phyloP scores from a whole-genome alignment of 495 filamentous ascomycete species.

The Podospora conica region DNA sequence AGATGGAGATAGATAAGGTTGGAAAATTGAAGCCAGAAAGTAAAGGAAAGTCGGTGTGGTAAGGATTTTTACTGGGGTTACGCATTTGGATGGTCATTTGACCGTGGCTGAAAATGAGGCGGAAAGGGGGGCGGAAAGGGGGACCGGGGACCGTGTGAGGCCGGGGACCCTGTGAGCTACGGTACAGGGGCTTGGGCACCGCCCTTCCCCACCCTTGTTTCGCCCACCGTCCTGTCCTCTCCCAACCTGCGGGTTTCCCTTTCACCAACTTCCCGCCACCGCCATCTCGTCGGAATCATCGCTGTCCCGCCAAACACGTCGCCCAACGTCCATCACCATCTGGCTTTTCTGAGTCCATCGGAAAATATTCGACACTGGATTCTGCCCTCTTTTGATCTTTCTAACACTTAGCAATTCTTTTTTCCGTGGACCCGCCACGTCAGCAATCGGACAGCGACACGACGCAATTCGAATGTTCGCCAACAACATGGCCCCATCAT shows the following conservation, averaged over 20 bases:
- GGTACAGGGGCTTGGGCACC: background rate
- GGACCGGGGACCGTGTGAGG: no score
- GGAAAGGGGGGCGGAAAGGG: no score
- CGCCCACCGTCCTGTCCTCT: no score
- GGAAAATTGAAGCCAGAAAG: no score
- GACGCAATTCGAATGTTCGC: conserved; percentile 6
- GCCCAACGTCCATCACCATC: background rate
- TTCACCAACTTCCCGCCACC: background rate
- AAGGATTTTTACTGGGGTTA: no score
- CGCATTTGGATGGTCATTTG: no score
- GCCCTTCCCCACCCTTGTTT: background rate
- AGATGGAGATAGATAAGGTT: no score
- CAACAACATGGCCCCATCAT: conserved; percentile 28
- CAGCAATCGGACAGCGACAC: background rate
- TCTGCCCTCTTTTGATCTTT: background rate
- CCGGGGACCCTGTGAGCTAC: no score
- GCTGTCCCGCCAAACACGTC: background rate
- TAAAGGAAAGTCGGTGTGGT: no score
- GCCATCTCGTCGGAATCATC: background rate
- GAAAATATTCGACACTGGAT: background rate
- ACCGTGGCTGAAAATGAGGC: no score
- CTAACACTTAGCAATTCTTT: background rate
- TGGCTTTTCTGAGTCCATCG: background rate
- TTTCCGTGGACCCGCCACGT: background rate
- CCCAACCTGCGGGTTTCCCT: background rate